Conservation (phyloP, 1,284 basidiomycete genomes). For the Cystobasidiaceae sp. region DNA sequence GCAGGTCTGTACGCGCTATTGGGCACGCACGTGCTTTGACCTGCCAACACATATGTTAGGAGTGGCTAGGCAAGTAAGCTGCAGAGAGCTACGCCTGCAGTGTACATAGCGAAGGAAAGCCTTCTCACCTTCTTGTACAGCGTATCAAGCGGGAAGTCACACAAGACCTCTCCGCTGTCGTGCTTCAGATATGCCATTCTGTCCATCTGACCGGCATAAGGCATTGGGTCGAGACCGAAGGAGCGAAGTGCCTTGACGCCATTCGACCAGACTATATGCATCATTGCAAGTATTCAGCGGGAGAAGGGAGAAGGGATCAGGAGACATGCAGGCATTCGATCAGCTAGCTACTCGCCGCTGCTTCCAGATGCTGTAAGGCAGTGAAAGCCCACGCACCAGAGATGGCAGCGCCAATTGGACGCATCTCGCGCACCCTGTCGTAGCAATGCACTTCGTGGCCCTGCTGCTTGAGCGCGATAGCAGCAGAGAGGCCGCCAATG, state of each 20-base stretch:
- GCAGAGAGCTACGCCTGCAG: too few species aligned
- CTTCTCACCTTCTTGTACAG: conserved; percentile 22
- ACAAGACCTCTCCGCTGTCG: conserved; percentile 21
- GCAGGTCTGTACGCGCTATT: conserved; percentile 26
- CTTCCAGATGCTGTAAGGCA: not conserved
- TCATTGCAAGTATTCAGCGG: not conserved
- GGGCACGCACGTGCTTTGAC: conserved; percentile 26
- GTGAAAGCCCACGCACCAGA: conserved; percentile 1
- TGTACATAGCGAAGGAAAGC: too few species aligned
- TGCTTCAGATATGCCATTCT: conserved; percentile 29
- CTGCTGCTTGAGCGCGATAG: conserved; percentile 23
- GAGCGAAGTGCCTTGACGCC: conserved; percentile 25
- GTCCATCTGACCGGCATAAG: conserved; percentile 27
- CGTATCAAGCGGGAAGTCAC: conserved; percentile 21
- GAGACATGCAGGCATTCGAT: too few species aligned
- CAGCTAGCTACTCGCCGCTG: too few species aligned
- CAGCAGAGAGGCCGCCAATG: conserved; percentile 28
- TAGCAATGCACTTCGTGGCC: conserved; percentile 27
- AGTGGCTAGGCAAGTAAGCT: too few species aligned
- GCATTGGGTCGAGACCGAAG: conserved; percentile 30
- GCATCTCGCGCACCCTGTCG: conserved; percentile 28
- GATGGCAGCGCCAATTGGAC: conserved; percentile 28
- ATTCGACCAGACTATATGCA: conserved; percentile 32
- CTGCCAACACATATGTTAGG: not conserved
- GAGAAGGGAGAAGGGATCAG: too few species aligned